A percentile compares a stretch with the other conserved stretches of the same genome.
phyloP scores from a whole-genome alignment of 2,329 filamentous ascomycete species.

The Claviceps sorghi region DNA sequence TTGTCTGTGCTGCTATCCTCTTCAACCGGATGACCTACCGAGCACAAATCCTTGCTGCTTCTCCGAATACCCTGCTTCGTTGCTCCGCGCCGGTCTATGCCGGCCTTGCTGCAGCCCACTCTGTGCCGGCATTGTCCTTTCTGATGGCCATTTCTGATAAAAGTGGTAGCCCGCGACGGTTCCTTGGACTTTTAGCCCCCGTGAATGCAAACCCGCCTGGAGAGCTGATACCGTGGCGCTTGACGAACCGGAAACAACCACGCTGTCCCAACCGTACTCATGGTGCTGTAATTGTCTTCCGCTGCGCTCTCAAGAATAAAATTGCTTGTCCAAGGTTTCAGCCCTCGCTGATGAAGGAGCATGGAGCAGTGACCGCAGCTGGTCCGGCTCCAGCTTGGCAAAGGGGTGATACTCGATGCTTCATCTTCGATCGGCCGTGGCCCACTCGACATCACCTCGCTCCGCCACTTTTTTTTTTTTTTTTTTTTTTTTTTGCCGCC shows the following conservation, averaged over 20 bases:
- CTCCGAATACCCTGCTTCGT: constrained; percentile 10
- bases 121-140: neutral
- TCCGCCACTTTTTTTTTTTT: constrained; percentile 40
- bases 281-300: neutral
- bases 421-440: constrained; percentile 52
- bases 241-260: neutral
- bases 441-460: constrained; percentile 85
- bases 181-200: constrained; percentile 3
- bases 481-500: no score
- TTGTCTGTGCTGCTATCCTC: constrained; percentile 1
- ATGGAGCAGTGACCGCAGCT: neutral
- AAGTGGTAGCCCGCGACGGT: constrained; percentile 3
- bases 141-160: constrained; percentile 1
- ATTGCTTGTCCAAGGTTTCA: no score
- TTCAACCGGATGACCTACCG: constrained; percentile 10
- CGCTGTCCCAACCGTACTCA: neutral
- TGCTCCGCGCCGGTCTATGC: constrained; percentile 3
- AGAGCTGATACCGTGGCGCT: neutral
- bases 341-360: neutral
- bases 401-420: constrained; percentile 32
- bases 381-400: neutral
- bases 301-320: neutral
- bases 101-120: constrained; percentile 3
- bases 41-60: constrained; percentile 6
- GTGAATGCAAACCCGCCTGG: neutral